Evolutionary conservation across 768 basidiomycete genomes (phyloP).

Genomic region (Tylopilus balloui): DNA sequence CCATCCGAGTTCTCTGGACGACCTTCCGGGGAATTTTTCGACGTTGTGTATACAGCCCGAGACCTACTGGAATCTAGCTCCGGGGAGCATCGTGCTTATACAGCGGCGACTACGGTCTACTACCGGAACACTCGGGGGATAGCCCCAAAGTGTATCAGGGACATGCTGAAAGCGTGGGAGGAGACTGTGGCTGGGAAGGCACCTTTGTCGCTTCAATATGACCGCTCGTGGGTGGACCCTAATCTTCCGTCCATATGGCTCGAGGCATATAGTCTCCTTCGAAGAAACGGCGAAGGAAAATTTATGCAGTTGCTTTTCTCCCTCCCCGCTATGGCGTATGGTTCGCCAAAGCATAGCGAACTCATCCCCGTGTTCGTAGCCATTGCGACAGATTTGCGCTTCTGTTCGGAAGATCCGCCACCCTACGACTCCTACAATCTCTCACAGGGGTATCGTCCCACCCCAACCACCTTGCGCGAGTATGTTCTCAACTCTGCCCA

Average conservation of each 20-base stretch:
- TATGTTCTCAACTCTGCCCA: not conserved
- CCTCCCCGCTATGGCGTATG: constrained; percentile 32
- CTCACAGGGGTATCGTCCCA: constrained; percentile 8
- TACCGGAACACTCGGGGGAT: not conserved
- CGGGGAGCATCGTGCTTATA: constrained; percentile 17
- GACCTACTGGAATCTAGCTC: not conserved
- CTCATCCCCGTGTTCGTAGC: constrained; percentile 32
- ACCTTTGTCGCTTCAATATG: constrained; percentile 21
- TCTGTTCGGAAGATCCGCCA: constrained; percentile 16
- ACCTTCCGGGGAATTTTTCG: not conserved
- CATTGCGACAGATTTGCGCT: constrained; percentile 18
- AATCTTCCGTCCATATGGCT: constrained; percentile 25
- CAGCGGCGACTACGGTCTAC: constrained; percentile 6
- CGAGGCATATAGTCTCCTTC: constrained; percentile 27
- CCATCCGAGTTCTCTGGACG: constrained; percentile 8
- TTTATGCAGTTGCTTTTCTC: constrained; percentile 28
- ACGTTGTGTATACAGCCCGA: constrained; percentile 12
- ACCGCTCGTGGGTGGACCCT: constrained; percentile 26
- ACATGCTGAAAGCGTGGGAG: constrained; percentile 10
- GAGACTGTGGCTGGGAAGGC: not conserved
- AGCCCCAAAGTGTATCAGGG: not conserved
- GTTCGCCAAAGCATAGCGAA: constrained; percentile 2
- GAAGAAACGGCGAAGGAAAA: constrained; percentile 5
- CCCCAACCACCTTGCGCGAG: not conserved
- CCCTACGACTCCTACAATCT: constrained; percentile 9